Conservation (phyloP, 345 rosid genomes). For the Pelargonium nanum region DNA sequence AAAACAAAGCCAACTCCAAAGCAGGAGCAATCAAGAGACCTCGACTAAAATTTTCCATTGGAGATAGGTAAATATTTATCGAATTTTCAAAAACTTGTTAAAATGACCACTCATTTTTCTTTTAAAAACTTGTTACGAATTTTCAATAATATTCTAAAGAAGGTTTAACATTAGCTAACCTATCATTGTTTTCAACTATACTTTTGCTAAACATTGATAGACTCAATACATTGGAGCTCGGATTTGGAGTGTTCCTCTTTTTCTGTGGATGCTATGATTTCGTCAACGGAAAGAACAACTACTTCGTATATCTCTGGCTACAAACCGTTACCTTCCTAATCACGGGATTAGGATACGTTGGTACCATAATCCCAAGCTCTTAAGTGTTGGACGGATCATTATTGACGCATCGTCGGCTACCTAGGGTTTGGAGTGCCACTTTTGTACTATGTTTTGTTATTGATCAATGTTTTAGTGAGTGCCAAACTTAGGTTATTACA, state of each 20-base stretch:
- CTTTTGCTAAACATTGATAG: conserved; percentile 21
- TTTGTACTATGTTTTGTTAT: background rate
- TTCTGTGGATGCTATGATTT: conserved; percentile 82
- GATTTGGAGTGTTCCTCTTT: conserved; percentile 80
- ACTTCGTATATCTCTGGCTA: conserved; percentile 81
- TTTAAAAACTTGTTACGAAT: too few species aligned
- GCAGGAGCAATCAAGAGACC: conserved; percentile 31
- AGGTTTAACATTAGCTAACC: too few species aligned
- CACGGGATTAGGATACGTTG: conserved; percentile 84
- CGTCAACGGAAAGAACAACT: conserved; percentile 84
- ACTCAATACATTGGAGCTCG: conserved; percentile 71
- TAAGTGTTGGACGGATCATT: background rate
- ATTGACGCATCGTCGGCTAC: background rate
- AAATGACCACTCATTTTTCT: too few species aligned
- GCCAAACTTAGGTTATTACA: too few species aligned
- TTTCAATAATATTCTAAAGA: too few species aligned
- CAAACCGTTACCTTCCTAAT: conserved; percentile 87
- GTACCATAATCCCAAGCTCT: conserved; percentile 53
- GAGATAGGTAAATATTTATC: conserved; percentile 44
- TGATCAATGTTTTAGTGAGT: too few species aligned
- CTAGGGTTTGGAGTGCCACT: background rate
- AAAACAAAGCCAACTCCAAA: conserved; percentile 59
- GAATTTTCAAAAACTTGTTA: too few species aligned
- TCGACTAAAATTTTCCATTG: conserved; percentile 30
- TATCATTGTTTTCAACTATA: too few species aligned